Base-by-base conservation (phyloP, 2,329 filamentous ascomycete species). In the Fusarium pseudograminearum region DNA sequence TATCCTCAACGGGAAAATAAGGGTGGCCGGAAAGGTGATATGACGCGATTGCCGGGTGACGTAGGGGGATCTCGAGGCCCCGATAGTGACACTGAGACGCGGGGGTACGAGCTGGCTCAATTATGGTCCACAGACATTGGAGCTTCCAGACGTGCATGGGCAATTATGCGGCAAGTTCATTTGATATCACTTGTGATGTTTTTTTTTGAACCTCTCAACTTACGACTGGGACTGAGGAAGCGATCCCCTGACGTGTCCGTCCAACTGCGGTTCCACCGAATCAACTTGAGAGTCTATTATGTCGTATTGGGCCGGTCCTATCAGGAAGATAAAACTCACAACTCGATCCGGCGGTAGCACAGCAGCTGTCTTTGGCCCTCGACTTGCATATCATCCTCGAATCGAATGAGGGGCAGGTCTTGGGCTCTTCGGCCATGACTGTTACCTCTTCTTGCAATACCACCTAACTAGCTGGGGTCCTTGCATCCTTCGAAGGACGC, bases 11-110 rank as follows among this genome's bases (percentile, higher is more conserved):
- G 47, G 57, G 46, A 67, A 45, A 57, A 70, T 38, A 41, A 68
- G 63, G 68, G 59, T 58, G 48, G 46, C 54, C 42, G 24, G 38
- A 60, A 71, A 36, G 48, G 59, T 61, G 54, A 65, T 48, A 69
- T 71, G 68, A 69, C 58, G 59, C 68, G 57, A 70, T 69, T 64
- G 40, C 63, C 38, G 55, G 61, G 73, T 74, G 73, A 74, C 71
- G 73, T 74, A 74, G 71, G 64, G 47, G 61, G 58, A 70, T 73
- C 59, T 59, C 59, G 48, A 47, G 48, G 48, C 56, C 41, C 53
- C 30, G 48, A 56, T 65, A 53, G 24, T 57, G 45, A 51, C 50
- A 44, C 61, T 64, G 50, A 56, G 67, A 56, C 63, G 67, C 59
- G 55, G 67, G 67, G 62, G 67, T 41, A 15, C 44, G 38, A 46